phyloP scores from a whole-genome alignment of 1,139 yeast genomes.

The Yamadazyma aaseri region DNA sequence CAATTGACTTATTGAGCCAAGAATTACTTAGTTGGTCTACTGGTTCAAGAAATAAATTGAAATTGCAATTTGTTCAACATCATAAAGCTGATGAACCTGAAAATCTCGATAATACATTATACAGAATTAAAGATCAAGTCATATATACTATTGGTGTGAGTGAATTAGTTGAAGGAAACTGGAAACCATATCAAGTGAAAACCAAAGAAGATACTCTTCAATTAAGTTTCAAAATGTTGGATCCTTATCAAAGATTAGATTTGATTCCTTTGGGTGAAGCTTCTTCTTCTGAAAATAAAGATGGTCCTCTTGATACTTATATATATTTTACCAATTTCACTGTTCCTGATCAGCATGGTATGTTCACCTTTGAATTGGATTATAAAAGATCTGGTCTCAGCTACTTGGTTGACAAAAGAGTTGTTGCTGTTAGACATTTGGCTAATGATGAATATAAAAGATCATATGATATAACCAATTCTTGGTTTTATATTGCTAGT shows the following conservation, averaged over 20 bases:
- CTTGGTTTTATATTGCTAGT: slow-evolving; percentile 86
- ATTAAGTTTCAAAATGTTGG: slow-evolving; percentile 84
- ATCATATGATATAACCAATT: slow-evolving; percentile 88
- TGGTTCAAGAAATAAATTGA: slow-evolving; percentile 65
- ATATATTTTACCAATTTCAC: slow-evolving; percentile 50
- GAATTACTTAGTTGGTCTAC: slow-evolving; percentile 72
- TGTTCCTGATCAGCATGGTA: slow-evolving; percentile 95
- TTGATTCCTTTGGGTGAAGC: slow-evolving; percentile 46
- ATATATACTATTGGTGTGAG: slow-evolving; percentile 65
- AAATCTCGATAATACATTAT: slow-evolving; percentile 42
- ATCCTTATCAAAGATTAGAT: slow-evolving; percentile 86
- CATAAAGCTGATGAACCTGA: slow-evolving; percentile 47
- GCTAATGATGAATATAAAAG: slow-evolving; percentile 96
- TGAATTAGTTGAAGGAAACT: slow-evolving; percentile 57
- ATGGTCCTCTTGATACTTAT: slow-evolving; percentile 35
- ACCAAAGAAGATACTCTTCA: slow-evolving; percentile 62
- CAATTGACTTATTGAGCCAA: slow-evolving; percentile 51
- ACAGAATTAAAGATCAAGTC: slow-evolving; percentile 73
- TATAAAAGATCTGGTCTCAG: slow-evolving; percentile 81
- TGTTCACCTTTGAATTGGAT: slow-evolving; percentile 82
- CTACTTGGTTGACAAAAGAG: slow-evolving; percentile 61
- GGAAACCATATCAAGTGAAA: slow-evolving; percentile 62
- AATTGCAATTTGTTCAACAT: slow-evolving; percentile 52
- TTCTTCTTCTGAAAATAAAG: slow-evolving; percentile 33
- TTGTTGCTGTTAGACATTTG: slow-evolving; percentile 86